Conservation (phyloP, 75 land plant species). For the Larix kaempferi region DNA sequence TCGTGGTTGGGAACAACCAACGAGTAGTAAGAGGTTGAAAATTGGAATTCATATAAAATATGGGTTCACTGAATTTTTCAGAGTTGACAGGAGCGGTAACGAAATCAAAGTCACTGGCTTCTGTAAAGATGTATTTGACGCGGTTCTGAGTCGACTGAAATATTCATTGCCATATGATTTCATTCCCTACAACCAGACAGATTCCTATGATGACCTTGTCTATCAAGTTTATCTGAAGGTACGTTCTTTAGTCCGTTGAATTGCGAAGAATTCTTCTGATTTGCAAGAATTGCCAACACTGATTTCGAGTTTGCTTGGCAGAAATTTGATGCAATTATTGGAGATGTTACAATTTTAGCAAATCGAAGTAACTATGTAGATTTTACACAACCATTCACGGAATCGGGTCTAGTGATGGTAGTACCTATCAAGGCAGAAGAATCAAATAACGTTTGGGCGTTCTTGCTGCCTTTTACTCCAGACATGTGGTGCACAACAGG, state of each 20-base stretch:
- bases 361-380: slow-evolving; percentile 15
- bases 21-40: slow-evolving; percentile 16
- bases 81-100: not conserved
- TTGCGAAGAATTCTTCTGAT: not conserved
- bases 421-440: not conserved
- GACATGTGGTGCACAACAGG: slow-evolving; percentile 40
- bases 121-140: slow-evolving; percentile 57
- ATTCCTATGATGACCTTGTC: slow-evolving; percentile 45
- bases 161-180: slow-evolving; percentile 55
- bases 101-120: slow-evolving; percentile 25
- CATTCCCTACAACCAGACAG: slow-evolving; percentile 21
- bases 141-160: slow-evolving; percentile 40
- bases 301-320: not conserved
- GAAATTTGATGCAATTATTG: slow-evolving; percentile 27
- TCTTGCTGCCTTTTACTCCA: slow-evolving; percentile 40
- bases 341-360: slow-evolving; percentile 17
- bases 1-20: slow-evolving; percentile 32
- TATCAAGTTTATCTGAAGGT: slow-evolving; percentile 57
- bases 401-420: slow-evolving; percentile 14
- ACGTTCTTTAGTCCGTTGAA: not conserved
- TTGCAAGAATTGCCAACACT: no score
- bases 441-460: slow-evolving; percentile 36
- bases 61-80: slow-evolving; percentile 33
- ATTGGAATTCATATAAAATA: slow-evolving; percentile 30
- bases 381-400: slow-evolving; percentile 26